Evolutionary conservation across 129 eudicot species (phyloP).

Genomic region (Deinandra increscens): DNA sequence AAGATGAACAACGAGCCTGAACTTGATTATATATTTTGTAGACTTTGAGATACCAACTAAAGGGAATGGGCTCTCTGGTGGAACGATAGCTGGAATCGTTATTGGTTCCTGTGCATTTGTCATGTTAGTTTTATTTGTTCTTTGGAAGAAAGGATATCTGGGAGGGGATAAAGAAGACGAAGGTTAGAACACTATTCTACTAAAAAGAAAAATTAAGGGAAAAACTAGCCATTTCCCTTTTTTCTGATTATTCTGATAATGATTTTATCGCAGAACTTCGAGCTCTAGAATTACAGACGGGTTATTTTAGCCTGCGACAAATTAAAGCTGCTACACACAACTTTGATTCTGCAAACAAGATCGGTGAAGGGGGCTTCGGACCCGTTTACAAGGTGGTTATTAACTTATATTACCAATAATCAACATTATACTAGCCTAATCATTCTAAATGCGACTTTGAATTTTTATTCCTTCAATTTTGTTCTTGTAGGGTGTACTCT

Average conservation of each 20-base stretch:
- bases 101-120: constrained; percentile 47
- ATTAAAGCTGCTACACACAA: constrained; percentile 77
- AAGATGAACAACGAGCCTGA: constrained; percentile 1
- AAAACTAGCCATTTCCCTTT: background rate
- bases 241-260: background rate
- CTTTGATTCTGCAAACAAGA: constrained; percentile 67
- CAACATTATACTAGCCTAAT: constrained; percentile 7
- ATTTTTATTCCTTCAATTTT: background rate
- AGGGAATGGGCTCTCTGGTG: constrained; percentile 60
- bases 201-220: background rate
- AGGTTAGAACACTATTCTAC: constrained; percentile 33
- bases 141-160: constrained; percentile 53
- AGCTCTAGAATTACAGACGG: constrained; percentile 67
- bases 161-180: constrained; percentile 52
- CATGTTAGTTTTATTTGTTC: constrained; percentile 38
- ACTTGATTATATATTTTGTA: constrained; percentile 26
- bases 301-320: constrained; percentile 66
- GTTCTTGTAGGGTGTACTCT: constrained; percentile 32
- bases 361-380: constrained; percentile 97
- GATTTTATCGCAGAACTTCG: constrained; percentile 55
- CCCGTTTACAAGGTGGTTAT: constrained; percentile 76
- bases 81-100: constrained; percentile 66
- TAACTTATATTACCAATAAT: background rate
- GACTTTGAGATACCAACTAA: constrained; percentile 50
- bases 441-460: background rate